Percentiles rank a stretch among this genome's conserved stretches.
Evolutionary conservation across 352 stramenopile genomes (phyloP).

Genomic region (Pythium aristosporum): DNA sequence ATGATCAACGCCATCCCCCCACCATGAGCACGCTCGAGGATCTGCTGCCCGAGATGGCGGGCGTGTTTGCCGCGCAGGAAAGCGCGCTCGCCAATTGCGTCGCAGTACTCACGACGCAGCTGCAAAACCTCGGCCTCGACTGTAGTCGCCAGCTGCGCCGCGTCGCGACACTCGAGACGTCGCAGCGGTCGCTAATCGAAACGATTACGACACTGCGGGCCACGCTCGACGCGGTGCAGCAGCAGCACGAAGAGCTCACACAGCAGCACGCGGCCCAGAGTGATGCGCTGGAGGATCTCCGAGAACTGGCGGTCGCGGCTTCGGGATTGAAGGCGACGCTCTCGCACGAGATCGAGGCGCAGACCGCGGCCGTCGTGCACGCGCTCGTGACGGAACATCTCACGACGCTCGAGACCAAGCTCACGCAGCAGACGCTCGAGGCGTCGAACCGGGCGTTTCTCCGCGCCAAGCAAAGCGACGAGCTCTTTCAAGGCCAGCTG

Average conservation of each 20-base stretch:
- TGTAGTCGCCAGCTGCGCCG: slow-evolving; percentile 35
- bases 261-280: slow-evolving; percentile 23
- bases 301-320: neutral
- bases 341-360: slow-evolving; percentile 24
- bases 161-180: slow-evolving; percentile 30
- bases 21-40: slow-evolving; percentile 65
- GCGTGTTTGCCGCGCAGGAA: slow-evolving; percentile 63
- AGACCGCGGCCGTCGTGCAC: slow-evolving; percentile 19
- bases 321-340: slow-evolving; percentile 17
- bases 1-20: neutral
- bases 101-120: slow-evolving; percentile 46
- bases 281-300: neutral
- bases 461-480: slow-evolving; percentile 38
- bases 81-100: slow-evolving; percentile 53
- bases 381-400: slow-evolving; percentile 20
- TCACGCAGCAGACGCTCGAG: slow-evolving; percentile 33
- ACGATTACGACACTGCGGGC: slow-evolving; percentile 31
- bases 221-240: slow-evolving; percentile 17
- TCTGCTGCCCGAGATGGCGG: slow-evolving; percentile 61
- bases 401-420: neutral
- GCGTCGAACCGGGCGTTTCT: slow-evolving; percentile 29
- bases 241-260: slow-evolving; percentile 27
- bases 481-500: slow-evolving; percentile 42
- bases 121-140: slow-evolving; percentile 44
- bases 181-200: slow-evolving; percentile 1